These are phyloP conservation scores for Colletotrichum caudatum DNA, from an alignment of 2,329 filamentous ascomycete genomes.

Conservation along the genomic window DNA sequence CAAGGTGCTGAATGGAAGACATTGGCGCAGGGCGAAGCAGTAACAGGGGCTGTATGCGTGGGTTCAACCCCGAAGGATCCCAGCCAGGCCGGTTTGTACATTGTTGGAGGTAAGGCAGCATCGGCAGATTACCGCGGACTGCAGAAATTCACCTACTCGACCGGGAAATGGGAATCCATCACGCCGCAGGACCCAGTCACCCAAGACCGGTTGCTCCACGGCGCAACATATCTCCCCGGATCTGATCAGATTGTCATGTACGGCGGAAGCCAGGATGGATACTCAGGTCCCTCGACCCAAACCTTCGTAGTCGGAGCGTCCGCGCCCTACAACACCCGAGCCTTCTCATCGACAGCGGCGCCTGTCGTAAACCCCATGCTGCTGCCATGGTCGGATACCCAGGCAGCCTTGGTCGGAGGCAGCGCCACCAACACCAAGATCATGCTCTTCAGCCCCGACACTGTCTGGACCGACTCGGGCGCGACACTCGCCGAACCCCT, in stretches of 20 bases:
- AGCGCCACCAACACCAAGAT: constrained; percentile 73
- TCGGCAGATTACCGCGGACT: constrained; percentile 75
- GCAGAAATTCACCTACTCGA: constrained; percentile 73
- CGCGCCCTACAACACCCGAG: constrained; percentile 71
- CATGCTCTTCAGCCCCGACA: constrained; percentile 75
- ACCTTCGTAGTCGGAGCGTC: constrained; percentile 80
- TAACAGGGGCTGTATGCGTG: constrained; percentile 83
- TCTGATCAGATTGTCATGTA: constrained; percentile 83
- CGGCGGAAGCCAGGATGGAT: constrained; percentile 76
- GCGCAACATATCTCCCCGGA: constrained; percentile 78
- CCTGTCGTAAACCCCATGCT: constrained; percentile 78
- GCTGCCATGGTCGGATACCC: constrained; percentile 77
- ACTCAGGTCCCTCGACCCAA: constrained; percentile 70
- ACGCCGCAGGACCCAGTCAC: constrained; percentile 62
- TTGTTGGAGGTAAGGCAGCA: constrained; percentile 78
- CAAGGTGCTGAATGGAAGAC: constrained; percentile 78
- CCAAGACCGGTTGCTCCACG: constrained; percentile 79
- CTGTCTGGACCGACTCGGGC: constrained; percentile 76
- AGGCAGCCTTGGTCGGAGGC: constrained; percentile 82
- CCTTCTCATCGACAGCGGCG: constrained; percentile 70
- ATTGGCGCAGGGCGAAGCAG: constrained; percentile 73
- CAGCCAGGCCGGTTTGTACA: constrained; percentile 74
- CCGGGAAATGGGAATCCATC: constrained; percentile 65
- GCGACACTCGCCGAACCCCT: constrained; percentile 72
- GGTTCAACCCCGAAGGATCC: constrained; percentile 72